Conservation (phyloP, 2,329 filamentous ascomycete genomes). For the Trichoderma sp. region DNA sequence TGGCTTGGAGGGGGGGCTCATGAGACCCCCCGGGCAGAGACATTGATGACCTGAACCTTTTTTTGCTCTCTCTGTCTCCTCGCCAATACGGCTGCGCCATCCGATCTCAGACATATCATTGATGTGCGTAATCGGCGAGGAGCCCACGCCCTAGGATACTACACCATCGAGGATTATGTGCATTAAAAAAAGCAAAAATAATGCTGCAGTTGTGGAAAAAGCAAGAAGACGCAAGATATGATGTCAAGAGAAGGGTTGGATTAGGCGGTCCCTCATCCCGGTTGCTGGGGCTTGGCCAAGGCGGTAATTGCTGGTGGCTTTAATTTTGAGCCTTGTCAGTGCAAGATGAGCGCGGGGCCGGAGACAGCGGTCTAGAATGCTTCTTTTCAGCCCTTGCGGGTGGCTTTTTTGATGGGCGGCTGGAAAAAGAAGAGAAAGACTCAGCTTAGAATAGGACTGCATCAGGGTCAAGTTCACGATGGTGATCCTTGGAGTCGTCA, state of each 20-base stretch:
- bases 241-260: background rate
- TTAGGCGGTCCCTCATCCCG: background rate
- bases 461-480: background rate
- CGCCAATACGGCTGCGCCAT: background rate
- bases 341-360: background rate
- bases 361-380: background rate
- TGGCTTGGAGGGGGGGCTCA: background rate
- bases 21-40: background rate
- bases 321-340: slow-evolving; percentile 5
- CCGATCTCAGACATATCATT: background rate
- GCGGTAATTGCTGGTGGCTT: background rate
- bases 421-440: background rate
- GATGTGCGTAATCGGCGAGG: background rate
- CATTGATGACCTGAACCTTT: background rate
- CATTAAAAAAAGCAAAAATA: background rate
- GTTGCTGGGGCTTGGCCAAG: background rate
- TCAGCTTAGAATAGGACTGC: background rate
- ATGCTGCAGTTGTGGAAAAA: background rate
- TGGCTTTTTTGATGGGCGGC: background rate
- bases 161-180: background rate
- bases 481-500: background rate
- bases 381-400: background rate
- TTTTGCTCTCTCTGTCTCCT: background rate
- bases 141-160: background rate
- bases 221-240: background rate